Base-by-base conservation (phyloP, 2,329 filamentous ascomycete genomes). In the Botrytis deweyae region DNA sequence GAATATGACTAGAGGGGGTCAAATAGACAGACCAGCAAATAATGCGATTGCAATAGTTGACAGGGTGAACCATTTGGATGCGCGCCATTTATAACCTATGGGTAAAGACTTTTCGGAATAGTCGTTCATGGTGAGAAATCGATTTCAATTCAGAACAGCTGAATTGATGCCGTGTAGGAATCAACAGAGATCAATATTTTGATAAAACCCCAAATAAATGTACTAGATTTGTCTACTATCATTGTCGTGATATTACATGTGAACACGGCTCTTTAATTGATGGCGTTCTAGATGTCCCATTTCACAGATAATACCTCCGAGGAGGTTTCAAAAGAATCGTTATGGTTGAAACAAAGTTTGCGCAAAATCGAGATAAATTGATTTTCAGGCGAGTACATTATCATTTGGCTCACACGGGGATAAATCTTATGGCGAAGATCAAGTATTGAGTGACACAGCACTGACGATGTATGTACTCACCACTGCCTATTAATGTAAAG, bases 71-170 rank as follows among this genome's bases (percentile, higher is more conserved):
- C 44, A 52, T 52, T 33, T 67, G 1, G 65, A 67, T 14, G 44
- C 52, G 25, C 65, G 65, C 65, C 65, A 67, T 52, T 38, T 29
- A n/a, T 36, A 52, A 33, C 65, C 65, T 38, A 52, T 67, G 44
- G 65, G 44, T n/a, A 52, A n/a, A 52, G 65, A 52, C 36, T 38
- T 38, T 7, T 9, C n/a, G 2, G 10, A 36, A 20, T 12, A 67
- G 5, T 52, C 65, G n/a, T 38, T 8, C 64, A 67, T 67, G 12
- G 8, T 20, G 44, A 52, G 12, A 49, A 67, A 25, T 49, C 38
- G 33, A 42, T 52, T 55, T 1, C 52, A 55, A 33, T 33, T 33
- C 33, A 33, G 33, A 33, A 33, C 33, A 33, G 4, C 0, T 33
- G 33, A 33, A 33, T 33, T 33, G 33, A 33, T 33, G 33, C 33